A percentile compares a stretch with the other conserved stretches of the same genome.
These are phyloP conservation scores for Ophidiomyces ophidiicola DNA, from an alignment of 2,329 filamentous ascomycete genomes.

Conservation along the genomic window DNA sequence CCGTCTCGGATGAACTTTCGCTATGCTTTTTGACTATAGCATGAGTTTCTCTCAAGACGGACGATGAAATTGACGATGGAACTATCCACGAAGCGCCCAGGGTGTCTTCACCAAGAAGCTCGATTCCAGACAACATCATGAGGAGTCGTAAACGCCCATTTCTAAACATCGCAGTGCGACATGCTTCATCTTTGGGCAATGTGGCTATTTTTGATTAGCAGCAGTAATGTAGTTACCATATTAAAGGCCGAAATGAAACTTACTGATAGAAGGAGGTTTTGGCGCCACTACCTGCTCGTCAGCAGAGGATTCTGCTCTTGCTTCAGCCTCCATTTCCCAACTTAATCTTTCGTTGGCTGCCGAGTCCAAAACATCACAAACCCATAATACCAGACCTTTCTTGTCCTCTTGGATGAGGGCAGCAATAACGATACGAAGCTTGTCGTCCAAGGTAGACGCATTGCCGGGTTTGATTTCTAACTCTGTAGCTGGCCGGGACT, in stretches of 20 bases:
- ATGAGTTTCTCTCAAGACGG: conserved; percentile 55
- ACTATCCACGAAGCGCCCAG: conserved; percentile 68
- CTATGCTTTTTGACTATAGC: conserved; percentile 65
- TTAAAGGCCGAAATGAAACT: conserved; percentile 21
- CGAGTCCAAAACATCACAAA: conserved; percentile 56
- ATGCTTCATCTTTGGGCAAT: conserved; percentile 52
- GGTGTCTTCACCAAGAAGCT: conserved; percentile 58
- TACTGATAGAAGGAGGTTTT: conserved; percentile 33
- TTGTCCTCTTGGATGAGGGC: conserved; percentile 70
- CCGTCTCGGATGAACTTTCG: conserved; percentile 63
- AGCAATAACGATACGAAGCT: conserved; percentile 68
- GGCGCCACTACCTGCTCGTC: conserved; percentile 20
- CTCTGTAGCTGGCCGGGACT: conserved; percentile 61
- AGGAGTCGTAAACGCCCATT: conserved; percentile 79
- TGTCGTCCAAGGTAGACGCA: conserved; percentile 49
- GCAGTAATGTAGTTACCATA: not conserved
- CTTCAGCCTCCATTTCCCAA: conserved; percentile 63
- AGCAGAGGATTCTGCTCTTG: conserved; percentile 37
- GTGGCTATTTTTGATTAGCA: conserved; percentile 37
- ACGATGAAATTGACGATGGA: conserved; percentile 51
- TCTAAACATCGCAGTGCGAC: conserved; percentile 68
- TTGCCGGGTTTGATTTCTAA: conserved; percentile 67
- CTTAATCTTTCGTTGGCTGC: conserved; percentile 61
- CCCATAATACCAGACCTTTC: conserved; percentile 64
- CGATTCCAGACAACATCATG: conserved; percentile 62